Evolutionary conservation across 1,284 basidiomycete species (phyloP), one percentile per base, ranked within the genome.

Genomic region (Sanghuangporus weigelae): DNA sequence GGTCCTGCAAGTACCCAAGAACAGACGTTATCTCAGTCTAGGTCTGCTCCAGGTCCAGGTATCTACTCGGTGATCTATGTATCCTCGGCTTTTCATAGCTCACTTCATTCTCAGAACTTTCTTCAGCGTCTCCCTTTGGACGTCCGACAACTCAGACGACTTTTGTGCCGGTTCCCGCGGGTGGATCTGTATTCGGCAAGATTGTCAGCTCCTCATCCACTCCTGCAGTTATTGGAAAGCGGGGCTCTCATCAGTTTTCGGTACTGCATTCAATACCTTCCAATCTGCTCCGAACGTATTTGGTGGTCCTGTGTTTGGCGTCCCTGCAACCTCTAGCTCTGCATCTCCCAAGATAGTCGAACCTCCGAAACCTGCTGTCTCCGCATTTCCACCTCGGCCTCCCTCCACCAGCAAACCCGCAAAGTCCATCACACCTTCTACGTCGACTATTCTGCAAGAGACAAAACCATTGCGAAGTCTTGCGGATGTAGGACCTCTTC

Each of bases 261-360:
- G 54, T 6, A 46, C 11, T 31, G 21, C 61, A 44, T 12, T 48
- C 11, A 57, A 21, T 31, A 31, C 44, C n/a, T 63, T 61, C 16
- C 19, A 31, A 10, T 39, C 63, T 21, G 68, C 59, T 6, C 55
- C 64, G 6, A 74, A 69, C 36, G 65, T 66, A 1, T 74, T 80
- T 66, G 72, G 74, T 5, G 71, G 67, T 1, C 35, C 72, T 35
- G 66, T 66, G 3, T 73, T 73, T 50, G 69, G 68, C 14, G 40
- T 57, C 40, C 38, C 55, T 8, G 40, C 26, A 10, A 19, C 36
- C 14, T 54, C n/a, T 23, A 16, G 35, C 7, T 49, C 53, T 11
- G n/a, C 62, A 23, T 31, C 59, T 38, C 31, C 51, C 21, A 31
- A 48, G 19, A 39, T 31, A 11, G 38, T 31, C 5, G 46, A 48